A percentile compares a stretch with the other conserved stretches of the same genome.
Conservation (phyloP, 805 yeast genomes). For the Saccharomycopsis schoenii region DNA sequence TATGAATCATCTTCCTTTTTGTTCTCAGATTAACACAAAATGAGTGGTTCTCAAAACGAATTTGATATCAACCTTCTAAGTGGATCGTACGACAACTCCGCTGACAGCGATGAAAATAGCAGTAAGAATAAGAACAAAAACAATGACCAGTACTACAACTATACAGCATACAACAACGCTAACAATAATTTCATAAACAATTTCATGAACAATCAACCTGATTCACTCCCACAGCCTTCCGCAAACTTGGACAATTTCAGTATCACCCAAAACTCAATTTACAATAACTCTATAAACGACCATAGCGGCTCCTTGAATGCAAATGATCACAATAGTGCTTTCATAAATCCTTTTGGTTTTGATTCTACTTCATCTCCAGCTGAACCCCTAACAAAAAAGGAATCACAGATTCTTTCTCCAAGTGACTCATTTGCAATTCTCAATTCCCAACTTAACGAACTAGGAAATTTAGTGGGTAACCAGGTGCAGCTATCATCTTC, state of each 20-base stretch:
- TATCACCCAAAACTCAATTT: neutral
- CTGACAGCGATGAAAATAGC: neutral
- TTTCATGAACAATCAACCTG: neutral
- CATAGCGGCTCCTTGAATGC: neutral
- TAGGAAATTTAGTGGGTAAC: no score
- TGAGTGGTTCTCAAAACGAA: neutral
- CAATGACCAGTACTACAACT: neutral
- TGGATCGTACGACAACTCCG: neutral
- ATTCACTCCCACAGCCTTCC: neutral
- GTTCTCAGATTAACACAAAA: neutral
- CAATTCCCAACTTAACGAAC: no score
- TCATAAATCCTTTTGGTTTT: neutral
- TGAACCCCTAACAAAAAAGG: neutral
- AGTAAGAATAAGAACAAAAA: neutral
- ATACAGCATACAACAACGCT: neutral
- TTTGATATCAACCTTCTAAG: neutral
- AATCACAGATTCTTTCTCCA: neutral
- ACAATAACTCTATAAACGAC: neutral
- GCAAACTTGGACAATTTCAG: neutral
- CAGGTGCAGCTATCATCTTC: no score
- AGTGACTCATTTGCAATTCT: neutral
- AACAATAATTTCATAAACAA: conserved; percentile 2
- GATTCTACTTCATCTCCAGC: neutral
- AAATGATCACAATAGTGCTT: neutral
- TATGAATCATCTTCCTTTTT: neutral